These are phyloP conservation scores for Luzula sylvatica DNA, from an alignment of 176 grass and related monocot species.

Conservation along the genomic window DNA sequence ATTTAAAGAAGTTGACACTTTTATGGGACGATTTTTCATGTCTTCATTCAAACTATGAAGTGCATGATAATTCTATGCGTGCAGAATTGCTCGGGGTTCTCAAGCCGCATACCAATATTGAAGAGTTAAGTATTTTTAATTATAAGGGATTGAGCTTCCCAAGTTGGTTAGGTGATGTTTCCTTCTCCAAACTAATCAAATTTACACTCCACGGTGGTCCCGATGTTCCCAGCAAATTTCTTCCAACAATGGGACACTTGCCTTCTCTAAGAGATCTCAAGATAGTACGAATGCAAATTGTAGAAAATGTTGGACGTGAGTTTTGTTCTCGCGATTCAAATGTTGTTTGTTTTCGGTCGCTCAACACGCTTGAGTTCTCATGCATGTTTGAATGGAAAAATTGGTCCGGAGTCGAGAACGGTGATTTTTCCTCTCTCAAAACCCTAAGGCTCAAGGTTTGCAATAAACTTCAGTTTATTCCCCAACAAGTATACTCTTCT, in stretches of 20 bases:
- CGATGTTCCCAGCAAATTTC: slow-evolving; percentile 13
- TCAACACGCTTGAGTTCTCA: background rate
- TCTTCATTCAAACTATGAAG: background rate
- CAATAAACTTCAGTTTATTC: background rate
- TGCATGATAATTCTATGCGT: background rate
- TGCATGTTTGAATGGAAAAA: background rate
- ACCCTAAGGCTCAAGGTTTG: background rate
- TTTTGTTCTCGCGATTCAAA: slow-evolving; percentile 3
- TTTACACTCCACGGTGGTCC: slow-evolving; percentile 13
- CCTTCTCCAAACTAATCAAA: slow-evolving; percentile 19
- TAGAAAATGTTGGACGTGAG: slow-evolving; percentile 14
- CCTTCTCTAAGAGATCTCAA: slow-evolving; percentile 23
- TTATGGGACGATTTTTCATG: slow-evolving; percentile 20
- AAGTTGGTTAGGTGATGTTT: slow-evolving; percentile 30
- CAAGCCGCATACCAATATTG: slow-evolving; percentile 25
- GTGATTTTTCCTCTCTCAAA: background rate
- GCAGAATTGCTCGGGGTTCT: slow-evolving; percentile 35
- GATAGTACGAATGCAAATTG: slow-evolving; percentile 1
- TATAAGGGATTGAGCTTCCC: slow-evolving; percentile 29
- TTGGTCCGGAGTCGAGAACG: background rate
- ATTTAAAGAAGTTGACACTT: slow-evolving; percentile 5
- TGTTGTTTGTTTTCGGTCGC: background rate
- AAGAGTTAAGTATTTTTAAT: slow-evolving; percentile 19
- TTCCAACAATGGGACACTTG: slow-evolving; percentile 32
- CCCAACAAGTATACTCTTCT: background rate